These are phyloP conservation scores for Eucalyptus urophylla DNA, from an alignment of 345 rosid species.

Conservation along the genomic window DNA sequence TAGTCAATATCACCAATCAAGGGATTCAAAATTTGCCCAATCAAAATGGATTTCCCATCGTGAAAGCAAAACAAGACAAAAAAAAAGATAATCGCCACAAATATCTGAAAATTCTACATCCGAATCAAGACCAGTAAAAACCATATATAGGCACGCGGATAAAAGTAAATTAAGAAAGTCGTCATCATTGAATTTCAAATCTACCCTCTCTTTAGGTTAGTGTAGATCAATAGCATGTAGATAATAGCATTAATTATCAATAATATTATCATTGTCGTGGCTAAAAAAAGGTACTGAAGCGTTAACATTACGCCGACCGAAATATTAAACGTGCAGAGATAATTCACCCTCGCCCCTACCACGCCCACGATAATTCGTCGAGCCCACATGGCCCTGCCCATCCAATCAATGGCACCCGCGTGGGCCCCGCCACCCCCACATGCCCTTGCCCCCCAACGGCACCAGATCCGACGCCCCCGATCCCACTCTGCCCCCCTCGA, in stretches of 20 bases:
- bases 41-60: not conserved
- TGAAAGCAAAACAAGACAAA: not conserved
- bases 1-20: not conserved
- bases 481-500: not conserved
- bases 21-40: not conserved
- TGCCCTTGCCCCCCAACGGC: conserved; percentile 1
- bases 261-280: not conserved
- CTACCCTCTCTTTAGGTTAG: not conserved
- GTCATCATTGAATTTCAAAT: not conserved
- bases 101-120: not conserved
- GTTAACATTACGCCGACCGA: not conserved
- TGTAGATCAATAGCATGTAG: not conserved
- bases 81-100: not conserved
- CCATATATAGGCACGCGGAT: not conserved
- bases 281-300: not conserved
- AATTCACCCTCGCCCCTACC: not conserved
- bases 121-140: not conserved
- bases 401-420: conserved; percentile 1
- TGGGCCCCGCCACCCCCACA: conserved; percentile 14
- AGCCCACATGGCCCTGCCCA: not conserved
- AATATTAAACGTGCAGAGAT: not conserved
- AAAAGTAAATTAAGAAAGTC: not conserved
- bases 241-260: not conserved
- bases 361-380: not conserved
- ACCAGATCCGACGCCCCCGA: conserved; percentile 17